Evolutionary conservation across 2,329 filamentous ascomycete species (phyloP).

Genomic region (Ceratocystis albifundus): DNA sequence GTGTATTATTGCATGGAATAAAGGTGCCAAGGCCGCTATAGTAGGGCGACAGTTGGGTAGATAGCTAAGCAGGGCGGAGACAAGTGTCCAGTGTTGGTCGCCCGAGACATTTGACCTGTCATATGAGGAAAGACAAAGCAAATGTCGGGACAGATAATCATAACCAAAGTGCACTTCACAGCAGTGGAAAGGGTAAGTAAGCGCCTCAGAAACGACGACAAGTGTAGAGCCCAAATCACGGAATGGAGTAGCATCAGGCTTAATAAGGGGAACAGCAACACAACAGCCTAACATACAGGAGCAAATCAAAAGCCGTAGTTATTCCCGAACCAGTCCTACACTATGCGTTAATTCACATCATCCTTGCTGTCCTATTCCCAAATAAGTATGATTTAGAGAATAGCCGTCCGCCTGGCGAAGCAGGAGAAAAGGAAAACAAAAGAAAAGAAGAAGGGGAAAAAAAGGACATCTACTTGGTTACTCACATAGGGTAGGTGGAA

Average conservation of each 20-base stretch:
- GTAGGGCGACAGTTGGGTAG: not conserved
- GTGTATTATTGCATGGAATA: slow-evolving; percentile 42
- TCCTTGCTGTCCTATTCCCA: slow-evolving; percentile 2
- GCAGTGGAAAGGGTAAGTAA: no score
- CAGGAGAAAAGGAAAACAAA: not conserved
- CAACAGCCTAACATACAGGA: not conserved
- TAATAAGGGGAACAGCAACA: not conserved
- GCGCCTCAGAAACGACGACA: no score
- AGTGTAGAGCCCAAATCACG: no score
- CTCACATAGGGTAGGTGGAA: not conserved
- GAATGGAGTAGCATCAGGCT: not conserved
- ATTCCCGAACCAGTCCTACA: not conserved
- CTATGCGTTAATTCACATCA: not conserved
- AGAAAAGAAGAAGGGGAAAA: not conserved
- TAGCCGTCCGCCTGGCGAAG: slow-evolving; percentile 9
- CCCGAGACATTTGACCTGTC: not conserved
- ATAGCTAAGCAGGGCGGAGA: not conserved
- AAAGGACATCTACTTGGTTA: no score
- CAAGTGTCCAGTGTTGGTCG: not conserved
- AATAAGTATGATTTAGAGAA: slow-evolving; percentile 20
- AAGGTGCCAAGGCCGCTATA: slow-evolving; percentile 15
- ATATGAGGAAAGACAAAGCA: not conserved
- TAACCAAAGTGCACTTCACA: no score
- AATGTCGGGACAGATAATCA: not conserved
- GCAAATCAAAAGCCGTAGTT: not conserved